Conservation (phyloP, 768 basidiomycete species). For the Boletus eberwhitei region DNA sequence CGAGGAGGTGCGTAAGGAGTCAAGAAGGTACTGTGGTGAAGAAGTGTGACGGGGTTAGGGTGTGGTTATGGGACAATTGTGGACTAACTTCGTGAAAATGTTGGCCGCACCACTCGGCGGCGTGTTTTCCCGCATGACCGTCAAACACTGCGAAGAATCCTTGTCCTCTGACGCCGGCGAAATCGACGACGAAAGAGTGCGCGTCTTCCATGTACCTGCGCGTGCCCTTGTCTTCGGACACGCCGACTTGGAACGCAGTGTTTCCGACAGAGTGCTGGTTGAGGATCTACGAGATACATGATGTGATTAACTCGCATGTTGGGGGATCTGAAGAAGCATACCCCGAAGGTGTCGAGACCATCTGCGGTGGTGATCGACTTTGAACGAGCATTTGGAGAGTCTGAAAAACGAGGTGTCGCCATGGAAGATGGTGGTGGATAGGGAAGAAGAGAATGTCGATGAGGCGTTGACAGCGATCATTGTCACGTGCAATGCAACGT, state of each 20-base stretch:
- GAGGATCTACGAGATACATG: constrained; percentile 28
- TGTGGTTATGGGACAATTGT: not conserved
- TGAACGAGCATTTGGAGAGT: constrained; percentile 75
- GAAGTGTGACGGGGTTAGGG: constrained; percentile 8
- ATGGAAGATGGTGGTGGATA: constrained; percentile 19
- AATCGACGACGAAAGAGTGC: constrained; percentile 95
- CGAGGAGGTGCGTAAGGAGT: constrained; percentile 61
- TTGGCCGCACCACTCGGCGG: constrained; percentile 97
- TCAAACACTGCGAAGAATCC: constrained; percentile 99
- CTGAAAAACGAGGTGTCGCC: constrained; percentile 39
- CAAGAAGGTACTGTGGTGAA: constrained; percentile 54
- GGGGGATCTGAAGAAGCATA: constrained; percentile 35
- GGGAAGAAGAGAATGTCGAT: not conserved
- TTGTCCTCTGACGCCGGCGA: constrained; percentile 85
- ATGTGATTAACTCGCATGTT: not conserved
- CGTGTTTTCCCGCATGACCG: constrained; percentile 97
- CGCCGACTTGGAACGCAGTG: constrained; percentile 56
- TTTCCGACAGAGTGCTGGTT: constrained; percentile 66
- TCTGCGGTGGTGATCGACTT: constrained; percentile 80
- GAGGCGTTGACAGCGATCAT: too few species aligned
- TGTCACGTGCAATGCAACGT: constrained; percentile 23
- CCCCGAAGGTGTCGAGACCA: constrained; percentile 70
- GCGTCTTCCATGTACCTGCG: constrained; percentile 97
- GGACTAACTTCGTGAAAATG: constrained; percentile 84
- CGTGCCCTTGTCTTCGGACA: constrained; percentile 84